These are phyloP conservation scores for Jaltomata sinuosa DNA, from an alignment of 257 asterid species.

Conservation along the genomic window DNA sequence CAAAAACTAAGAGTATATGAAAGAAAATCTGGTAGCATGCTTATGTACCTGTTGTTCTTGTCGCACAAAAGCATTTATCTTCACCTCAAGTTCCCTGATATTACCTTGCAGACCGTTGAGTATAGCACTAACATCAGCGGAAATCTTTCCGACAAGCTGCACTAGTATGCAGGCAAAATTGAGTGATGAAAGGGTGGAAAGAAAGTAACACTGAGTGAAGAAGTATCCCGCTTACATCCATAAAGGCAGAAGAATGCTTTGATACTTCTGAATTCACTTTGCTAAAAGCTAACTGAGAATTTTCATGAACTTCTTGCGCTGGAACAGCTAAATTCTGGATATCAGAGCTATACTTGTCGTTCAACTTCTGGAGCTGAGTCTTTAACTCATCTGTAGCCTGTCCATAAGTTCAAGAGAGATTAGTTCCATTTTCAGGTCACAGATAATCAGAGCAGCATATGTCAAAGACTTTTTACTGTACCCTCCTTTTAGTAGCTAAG, in stretches of 20 bases:
- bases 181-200: not conserved
- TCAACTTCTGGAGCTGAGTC: slow-evolving; percentile 23
- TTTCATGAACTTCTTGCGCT: slow-evolving; percentile 27
- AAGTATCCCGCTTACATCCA: slow-evolving; percentile 22
- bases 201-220: not conserved
- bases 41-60: slow-evolving; percentile 33
- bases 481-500: slow-evolving; percentile 34
- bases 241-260: slow-evolving; percentile 24
- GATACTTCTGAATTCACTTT: slow-evolving; percentile 35
- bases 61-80: slow-evolving; percentile 20
- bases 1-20: not conserved
- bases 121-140: slow-evolving; percentile 23
- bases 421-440: not conserved
- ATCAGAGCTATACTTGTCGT: slow-evolving; percentile 16
- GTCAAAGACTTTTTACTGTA: not conserved
- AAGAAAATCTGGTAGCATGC: not conserved
- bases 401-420: not conserved
- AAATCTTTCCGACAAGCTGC: slow-evolving; percentile 28
- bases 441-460: not conserved
- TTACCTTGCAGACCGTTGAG: slow-evolving; percentile 26
- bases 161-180: not conserved
- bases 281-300: slow-evolving; percentile 26
- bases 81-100: slow-evolving; percentile 23
- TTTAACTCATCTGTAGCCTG: slow-evolving; percentile 38
- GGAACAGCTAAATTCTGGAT: slow-evolving; percentile 22